phyloP scores from a whole-genome alignment of 129 eudicot species.

The Centrapalus pauciflorus region DNA sequence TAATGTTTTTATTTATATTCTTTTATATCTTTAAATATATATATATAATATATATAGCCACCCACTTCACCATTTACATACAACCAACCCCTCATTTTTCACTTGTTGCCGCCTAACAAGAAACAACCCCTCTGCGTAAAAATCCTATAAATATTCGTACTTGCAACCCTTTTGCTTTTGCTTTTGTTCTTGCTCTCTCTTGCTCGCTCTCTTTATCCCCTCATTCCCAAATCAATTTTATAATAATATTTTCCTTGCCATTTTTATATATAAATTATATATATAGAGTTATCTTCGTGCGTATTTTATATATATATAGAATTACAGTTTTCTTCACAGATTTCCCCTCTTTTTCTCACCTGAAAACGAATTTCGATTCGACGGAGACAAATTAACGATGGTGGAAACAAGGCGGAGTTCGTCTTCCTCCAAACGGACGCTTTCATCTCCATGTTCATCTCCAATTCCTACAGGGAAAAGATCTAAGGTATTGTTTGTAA shows the following conservation, averaged over 20 bases:
- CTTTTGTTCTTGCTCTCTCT: too few relatives aligned
- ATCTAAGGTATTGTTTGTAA: constrained; percentile 50
- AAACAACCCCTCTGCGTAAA: constrained; percentile 14
- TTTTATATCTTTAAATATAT: too few relatives aligned
- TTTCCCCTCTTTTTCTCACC: constrained; percentile 27
- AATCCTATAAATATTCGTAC: background rate
- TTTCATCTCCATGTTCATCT: constrained; percentile 55
- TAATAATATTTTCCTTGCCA: background rate
- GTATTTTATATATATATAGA: too few relatives aligned
- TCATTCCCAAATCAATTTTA: constrained; percentile 9
- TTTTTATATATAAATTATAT: constrained; percentile 2
- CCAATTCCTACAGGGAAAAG: constrained; percentile 57
- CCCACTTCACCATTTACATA: too few relatives aligned
- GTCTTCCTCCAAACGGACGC: constrained; percentile 68
- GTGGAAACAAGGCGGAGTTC: constrained; percentile 83
- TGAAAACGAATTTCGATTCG: constrained; percentile 18
- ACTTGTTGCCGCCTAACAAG: constrained; percentile 29
- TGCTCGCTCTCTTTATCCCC: constrained; percentile 12
- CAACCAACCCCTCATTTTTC: constrained; percentile 22
- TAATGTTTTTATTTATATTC: too few relatives aligned
- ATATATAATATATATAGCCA: too few relatives aligned
- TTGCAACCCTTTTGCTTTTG: constrained; percentile 3
- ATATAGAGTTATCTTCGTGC: too few relatives aligned
- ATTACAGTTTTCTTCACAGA: constrained; percentile 23
- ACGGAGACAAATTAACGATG: constrained; percentile 37